These are phyloP conservation scores for Onygenales sp. DNA, from an alignment of 2,329 filamentous ascomycete species.

Conservation along the genomic window DNA sequence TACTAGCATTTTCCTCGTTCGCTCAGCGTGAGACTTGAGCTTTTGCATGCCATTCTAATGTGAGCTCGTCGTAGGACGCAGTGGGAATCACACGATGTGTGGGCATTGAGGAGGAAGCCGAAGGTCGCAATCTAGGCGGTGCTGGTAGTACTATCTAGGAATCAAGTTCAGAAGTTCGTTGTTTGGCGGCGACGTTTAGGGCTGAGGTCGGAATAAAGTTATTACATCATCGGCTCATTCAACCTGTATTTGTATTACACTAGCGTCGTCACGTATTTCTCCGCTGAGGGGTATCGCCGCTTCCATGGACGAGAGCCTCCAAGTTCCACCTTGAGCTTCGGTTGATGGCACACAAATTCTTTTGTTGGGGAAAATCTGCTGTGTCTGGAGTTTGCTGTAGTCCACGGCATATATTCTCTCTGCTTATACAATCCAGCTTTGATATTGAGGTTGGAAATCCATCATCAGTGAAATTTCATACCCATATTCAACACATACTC, in stretches of 20 bases:
- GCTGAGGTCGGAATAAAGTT: background rate
- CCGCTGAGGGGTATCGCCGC: background rate
- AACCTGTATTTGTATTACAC: no score
- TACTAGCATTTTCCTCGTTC: constrained; percentile 1
- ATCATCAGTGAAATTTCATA: background rate
- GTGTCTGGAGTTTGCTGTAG: no score
- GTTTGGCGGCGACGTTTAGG: no score
- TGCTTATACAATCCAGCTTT: no score
- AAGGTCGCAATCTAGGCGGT: no score
- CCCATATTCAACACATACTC: background rate
- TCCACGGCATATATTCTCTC: no score
- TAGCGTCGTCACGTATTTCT: no score
- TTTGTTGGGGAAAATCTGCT: no score
- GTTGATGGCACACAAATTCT: no score
- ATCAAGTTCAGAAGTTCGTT: no score
- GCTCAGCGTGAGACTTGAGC: background rate
- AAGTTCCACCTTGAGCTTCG: no score
- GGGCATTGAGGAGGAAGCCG: constrained; percentile 24
- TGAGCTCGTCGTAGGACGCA: constrained; percentile 43
- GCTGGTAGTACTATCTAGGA: no score
- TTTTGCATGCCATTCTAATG: constrained; percentile 13
- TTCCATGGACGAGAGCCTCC: background rate
- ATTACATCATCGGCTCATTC: background rate
- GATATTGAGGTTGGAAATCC: background rate
- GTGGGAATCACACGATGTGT: constrained; percentile 55